phyloP scores from a whole-genome alignment of 2,329 filamentous ascomycete genomes.

The Aureobasidium lini region DNA sequence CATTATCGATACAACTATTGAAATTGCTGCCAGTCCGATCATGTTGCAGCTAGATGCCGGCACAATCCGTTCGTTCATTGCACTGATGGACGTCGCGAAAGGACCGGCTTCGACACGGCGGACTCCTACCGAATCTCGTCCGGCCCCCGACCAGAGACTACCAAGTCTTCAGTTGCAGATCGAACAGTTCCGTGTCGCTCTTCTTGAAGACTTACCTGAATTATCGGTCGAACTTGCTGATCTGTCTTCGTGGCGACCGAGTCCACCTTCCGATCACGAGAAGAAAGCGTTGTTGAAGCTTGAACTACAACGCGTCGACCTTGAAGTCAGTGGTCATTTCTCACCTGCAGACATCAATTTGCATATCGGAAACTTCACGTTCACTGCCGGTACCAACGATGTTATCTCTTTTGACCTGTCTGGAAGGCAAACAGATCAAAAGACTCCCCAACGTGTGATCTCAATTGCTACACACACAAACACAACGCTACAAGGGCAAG shows the following conservation, averaged over 20 bases:
- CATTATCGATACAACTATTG: neutral
- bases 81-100: neutral
- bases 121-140: neutral
- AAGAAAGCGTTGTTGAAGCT: neutral
- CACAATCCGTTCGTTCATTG: neutral
- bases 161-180: neutral
- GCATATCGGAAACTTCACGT: neutral
- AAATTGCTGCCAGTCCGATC: neutral
- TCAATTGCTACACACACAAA: slow-evolving; percentile 11
- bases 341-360: neutral
- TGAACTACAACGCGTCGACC: neutral
- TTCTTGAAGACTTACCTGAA: slow-evolving; percentile 1
- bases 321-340: neutral
- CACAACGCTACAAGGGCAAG: slow-evolving; percentile 17
- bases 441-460: neutral
- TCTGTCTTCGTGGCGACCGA: neutral
- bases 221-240: neutral
- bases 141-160: neutral
- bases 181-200: neutral
- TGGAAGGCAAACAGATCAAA: neutral
- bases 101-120: neutral
- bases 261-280: neutral
- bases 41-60: neutral
- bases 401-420: slow-evolving; percentile 3
- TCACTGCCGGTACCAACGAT: slow-evolving; percentile 3